Evolutionary conservation across 1,139 yeast species (phyloP).

Genomic region (Barnettozyma hawaiiensis): DNA sequence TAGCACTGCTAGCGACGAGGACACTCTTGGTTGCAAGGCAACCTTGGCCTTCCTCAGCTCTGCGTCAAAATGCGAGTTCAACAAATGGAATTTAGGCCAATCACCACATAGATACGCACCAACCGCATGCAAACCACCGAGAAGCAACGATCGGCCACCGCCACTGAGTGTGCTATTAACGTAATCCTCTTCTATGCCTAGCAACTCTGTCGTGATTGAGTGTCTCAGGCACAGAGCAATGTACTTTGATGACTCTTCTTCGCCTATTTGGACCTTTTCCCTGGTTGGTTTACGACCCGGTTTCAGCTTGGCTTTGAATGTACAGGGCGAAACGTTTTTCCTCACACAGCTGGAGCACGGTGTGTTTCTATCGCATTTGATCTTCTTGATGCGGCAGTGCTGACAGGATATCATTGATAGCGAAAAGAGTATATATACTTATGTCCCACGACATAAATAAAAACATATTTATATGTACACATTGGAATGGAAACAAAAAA

Average conservation of each 20-base stretch:
- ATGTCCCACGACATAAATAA: no score
- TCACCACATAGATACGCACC: neutral
- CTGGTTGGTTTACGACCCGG: neutral
- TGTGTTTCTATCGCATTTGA: neutral
- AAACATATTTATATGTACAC: no score
- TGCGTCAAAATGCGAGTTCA: neutral
- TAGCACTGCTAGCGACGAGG: neutral
- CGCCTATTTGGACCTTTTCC: neutral
- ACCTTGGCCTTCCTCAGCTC: neutral
- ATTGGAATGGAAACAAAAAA: no score
- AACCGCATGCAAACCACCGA: neutral
- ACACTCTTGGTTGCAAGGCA: neutral
- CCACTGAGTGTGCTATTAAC: neutral
- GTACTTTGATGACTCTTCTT: neutral
- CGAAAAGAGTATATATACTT: no score
- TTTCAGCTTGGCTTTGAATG: neutral
- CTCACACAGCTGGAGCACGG: neutral
- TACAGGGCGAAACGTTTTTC: neutral
- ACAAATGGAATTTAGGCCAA: neutral
- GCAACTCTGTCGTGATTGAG: neutral
- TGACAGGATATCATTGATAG: neutral
- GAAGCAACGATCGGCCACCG: neutral
- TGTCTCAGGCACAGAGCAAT: neutral
- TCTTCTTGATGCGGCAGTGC: neutral
- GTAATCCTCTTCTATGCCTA: neutral